These are phyloP conservation scores for Sarcomyxa edulis DNA, from an alignment of 768 basidiomycete species.

Conservation along the genomic window DNA sequence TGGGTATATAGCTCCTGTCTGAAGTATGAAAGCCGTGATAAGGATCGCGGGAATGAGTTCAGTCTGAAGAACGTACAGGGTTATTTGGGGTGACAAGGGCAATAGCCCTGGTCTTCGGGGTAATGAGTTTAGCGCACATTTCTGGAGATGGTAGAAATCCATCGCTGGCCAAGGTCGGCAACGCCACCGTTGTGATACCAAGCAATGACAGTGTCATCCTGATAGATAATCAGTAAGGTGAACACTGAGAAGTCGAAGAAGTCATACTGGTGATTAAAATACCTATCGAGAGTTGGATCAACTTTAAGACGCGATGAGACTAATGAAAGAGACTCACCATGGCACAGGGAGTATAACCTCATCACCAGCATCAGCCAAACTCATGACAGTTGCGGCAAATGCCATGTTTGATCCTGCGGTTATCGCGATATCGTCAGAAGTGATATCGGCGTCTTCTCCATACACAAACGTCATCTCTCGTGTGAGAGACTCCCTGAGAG, in stretches of 20 bases:
- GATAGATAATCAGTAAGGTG: constrained; percentile 1
- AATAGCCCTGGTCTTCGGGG: constrained; percentile 58
- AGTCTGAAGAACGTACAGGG: constrained; percentile 37
- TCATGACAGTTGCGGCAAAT: constrained; percentile 57
- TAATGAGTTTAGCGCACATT: constrained; percentile 47
- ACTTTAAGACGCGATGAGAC: background rate
- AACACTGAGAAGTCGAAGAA: background rate
- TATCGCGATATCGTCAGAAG: constrained; percentile 53
- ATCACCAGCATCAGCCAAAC: constrained; percentile 62
- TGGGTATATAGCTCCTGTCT: constrained; percentile 71
- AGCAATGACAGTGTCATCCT: constrained; percentile 69
- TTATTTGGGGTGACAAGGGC: constrained; percentile 77
- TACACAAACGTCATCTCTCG: constrained; percentile 62
- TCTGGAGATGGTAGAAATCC: constrained; percentile 58
- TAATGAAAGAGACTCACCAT: constrained; percentile 35
- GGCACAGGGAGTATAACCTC: constrained; percentile 71
- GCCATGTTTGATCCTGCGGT: constrained; percentile 74
- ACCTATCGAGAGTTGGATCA: constrained; percentile 29
- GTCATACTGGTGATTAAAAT: constrained; percentile 60
- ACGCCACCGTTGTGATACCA: constrained; percentile 50
- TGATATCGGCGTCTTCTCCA: constrained; percentile 41
- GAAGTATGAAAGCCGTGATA: background rate
- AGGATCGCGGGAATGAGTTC: background rate
- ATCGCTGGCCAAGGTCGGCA: constrained; percentile 43
- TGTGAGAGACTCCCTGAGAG: constrained; percentile 45